A percentile compares a stretch with the other conserved stretches of the same genome.
Conservation (phyloP, 441 rosid genomes). For the Pelargonium fulgidum region DNA sequence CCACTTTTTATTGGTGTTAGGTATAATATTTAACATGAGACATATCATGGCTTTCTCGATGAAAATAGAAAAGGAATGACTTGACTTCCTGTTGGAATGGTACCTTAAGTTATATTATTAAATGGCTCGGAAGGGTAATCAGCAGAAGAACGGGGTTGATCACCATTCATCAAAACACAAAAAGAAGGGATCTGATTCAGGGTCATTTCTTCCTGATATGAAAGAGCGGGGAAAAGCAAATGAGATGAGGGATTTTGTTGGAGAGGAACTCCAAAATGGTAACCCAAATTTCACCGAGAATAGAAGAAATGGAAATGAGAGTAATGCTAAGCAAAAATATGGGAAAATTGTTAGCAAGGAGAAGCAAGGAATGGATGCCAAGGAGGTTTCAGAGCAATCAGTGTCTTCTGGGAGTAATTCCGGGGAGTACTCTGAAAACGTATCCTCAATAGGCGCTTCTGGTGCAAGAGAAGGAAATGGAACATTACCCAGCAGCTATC, state of each 20-base stretch:
- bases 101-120: conserved; percentile 10
- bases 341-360: conserved; percentile 27
- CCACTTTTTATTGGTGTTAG: conserved; percentile 3
- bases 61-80: conserved; percentile 23
- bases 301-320: conserved; percentile 25
- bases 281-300: conserved; percentile 28
- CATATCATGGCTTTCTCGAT: conserved; percentile 16
- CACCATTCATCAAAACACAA: conserved; percentile 40
- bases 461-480: conserved; percentile 32
- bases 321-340: conserved; percentile 26
- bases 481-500: conserved; percentile 23
- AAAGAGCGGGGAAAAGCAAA: conserved; percentile 40
- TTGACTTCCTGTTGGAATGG: conserved; percentile 16
- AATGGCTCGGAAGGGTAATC: conserved; percentile 88
- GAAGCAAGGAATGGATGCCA: conserved; percentile 33
- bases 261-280: conserved; percentile 43
- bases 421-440: conserved; percentile 29
- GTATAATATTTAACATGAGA: conserved; percentile 14
- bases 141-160: conserved; percentile 67
- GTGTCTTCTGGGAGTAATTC: conserved; percentile 27
- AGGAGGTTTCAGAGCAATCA: conserved; percentile 25
- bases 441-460: conserved; percentile 28
- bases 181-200: conserved; percentile 46
- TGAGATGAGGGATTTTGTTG: conserved; percentile 36
- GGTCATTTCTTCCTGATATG: conserved; percentile 23